phyloP scores from a whole-genome alignment of 2,329 filamentous ascomycete genomes.

The Chrysoporthe cubensis region DNA sequence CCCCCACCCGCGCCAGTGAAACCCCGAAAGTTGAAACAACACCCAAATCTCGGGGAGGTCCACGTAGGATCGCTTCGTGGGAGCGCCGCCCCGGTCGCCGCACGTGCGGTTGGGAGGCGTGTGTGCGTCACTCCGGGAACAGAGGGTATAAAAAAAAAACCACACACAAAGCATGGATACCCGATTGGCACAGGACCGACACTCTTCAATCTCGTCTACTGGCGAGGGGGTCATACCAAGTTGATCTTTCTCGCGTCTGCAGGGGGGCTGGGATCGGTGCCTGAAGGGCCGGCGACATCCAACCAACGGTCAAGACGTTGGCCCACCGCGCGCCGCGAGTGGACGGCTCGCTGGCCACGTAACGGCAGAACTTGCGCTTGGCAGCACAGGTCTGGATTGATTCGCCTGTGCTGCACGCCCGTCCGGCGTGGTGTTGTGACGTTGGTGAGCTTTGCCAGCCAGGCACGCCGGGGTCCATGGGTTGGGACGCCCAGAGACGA shows the following conservation, averaged over 20 bases:
- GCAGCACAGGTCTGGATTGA: background rate
- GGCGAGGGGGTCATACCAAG: background rate
- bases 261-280: background rate
- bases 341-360: slow-evolving; percentile 2
- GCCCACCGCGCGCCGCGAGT: background rate
- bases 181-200: background rate
- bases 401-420: background rate
- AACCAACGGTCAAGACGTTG: background rate
- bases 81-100: background rate
- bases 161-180: background rate
- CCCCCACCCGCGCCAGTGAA: background rate
- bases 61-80: background rate
- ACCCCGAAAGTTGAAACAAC: slow-evolving; percentile 6
- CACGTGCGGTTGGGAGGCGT: background rate
- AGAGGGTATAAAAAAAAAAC: background rate
- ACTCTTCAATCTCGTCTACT: background rate
- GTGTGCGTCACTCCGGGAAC: background rate
- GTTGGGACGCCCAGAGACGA: background rate
- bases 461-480: too few species aligned
- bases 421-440: too few species aligned
- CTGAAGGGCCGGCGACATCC: background rate
- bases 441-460: too few species aligned
- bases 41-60: background rate
- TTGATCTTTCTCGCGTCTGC: background rate
- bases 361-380: background rate